Evolutionary conservation across 345 rosid genomes (phyloP).

Genomic region (Pistacia integerrima): DNA sequence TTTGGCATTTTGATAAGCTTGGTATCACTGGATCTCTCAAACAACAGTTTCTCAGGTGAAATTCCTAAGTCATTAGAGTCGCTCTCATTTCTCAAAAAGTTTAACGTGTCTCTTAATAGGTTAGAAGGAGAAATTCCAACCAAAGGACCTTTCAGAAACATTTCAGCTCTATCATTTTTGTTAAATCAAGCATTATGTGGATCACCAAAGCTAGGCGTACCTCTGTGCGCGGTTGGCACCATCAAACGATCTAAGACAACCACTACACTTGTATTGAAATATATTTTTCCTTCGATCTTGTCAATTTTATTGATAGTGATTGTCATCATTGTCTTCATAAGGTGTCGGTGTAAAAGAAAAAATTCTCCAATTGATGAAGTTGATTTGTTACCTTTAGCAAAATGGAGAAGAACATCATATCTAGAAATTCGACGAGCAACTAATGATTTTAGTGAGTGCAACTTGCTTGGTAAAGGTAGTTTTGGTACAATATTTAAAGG

Average conservation of each 20-base stretch:
- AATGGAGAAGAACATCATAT: slow-evolving; percentile 7
- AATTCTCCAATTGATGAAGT: background rate
- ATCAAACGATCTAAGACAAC: background rate
- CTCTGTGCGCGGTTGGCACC: background rate
- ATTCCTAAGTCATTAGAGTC: slow-evolving; percentile 28
- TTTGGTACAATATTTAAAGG: slow-evolving; percentile 22
- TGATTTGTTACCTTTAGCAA: background rate
- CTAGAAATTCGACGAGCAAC: background rate
- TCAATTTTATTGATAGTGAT: background rate
- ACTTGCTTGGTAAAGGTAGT: slow-evolving; percentile 10
- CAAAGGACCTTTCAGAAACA: slow-evolving; percentile 12
- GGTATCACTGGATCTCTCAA: slow-evolving; percentile 10
- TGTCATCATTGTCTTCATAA: background rate
- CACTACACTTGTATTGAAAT: background rate
- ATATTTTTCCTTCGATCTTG: background rate
- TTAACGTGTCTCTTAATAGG: background rate
- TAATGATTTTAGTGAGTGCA: background rate
- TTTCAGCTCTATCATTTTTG: background rate
- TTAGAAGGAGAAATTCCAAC: background rate
- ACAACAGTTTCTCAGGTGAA: background rate
- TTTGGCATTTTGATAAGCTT: background rate
- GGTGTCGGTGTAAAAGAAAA: background rate
- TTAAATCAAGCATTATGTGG: slow-evolving; percentile 20
- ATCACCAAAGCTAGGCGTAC: background rate
- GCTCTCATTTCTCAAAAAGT: background rate